Conservation (phyloP, 352 stramenopile species). For the Halophytophthora polymorphica region DNA sequence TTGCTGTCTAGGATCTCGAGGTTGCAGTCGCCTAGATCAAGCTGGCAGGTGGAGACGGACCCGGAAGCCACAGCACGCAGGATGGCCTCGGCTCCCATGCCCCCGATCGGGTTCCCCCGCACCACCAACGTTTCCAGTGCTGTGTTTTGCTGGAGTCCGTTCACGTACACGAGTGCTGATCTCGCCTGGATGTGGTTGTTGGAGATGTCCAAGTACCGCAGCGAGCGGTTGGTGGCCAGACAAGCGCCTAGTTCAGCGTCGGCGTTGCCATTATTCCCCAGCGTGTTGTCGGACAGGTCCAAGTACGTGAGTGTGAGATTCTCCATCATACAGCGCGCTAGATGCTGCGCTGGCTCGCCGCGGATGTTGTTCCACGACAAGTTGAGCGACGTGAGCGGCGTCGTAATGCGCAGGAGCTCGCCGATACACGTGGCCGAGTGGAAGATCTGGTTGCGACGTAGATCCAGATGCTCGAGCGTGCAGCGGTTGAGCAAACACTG, state of each 20-base stretch:
- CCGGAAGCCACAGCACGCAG: constrained; percentile 47
- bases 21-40: constrained; percentile 68
- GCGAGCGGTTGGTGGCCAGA: constrained; percentile 63
- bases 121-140: constrained; percentile 49
- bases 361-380: constrained; percentile 79
- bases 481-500: constrained; percentile 69
- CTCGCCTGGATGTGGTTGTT: constrained; percentile 71
- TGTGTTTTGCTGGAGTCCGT: constrained; percentile 56
- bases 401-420: constrained; percentile 62
- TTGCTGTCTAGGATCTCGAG: constrained; percentile 54
- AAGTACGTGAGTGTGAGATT: constrained; percentile 65
- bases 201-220: constrained; percentile 54
- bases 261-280: constrained; percentile 65
- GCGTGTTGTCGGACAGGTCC: constrained; percentile 66
- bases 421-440: constrained; percentile 52
- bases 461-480: constrained; percentile 57
- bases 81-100: constrained; percentile 54
- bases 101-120: constrained; percentile 69
- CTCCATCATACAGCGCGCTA: constrained; percentile 68
- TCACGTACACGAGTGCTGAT: constrained; percentile 57
- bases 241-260: constrained; percentile 61
- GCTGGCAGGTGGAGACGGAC: constrained; percentile 45
- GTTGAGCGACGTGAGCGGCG: constrained; percentile 52
- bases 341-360: constrained; percentile 52
- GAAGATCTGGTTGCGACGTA: constrained; percentile 66